These are phyloP conservation scores for Termitomyces heimii DNA, from an alignment of 768 basidiomycete genomes.

Conservation along the genomic window DNA sequence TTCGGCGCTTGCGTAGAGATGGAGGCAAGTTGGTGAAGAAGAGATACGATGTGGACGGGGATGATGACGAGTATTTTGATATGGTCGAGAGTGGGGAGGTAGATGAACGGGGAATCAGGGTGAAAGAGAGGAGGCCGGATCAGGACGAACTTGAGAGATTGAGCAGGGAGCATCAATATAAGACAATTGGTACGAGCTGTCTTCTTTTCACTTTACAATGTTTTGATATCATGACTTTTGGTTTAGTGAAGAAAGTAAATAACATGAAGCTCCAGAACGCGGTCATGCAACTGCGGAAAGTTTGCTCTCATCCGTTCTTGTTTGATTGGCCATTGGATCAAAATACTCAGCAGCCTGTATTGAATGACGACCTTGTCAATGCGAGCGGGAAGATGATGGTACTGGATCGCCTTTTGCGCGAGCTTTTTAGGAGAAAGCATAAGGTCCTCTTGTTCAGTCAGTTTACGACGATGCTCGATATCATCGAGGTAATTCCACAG, in stretches of 20 bases:
- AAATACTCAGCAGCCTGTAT: conserved; percentile 49
- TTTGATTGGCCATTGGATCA: conserved; percentile 80
- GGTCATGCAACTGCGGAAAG: conserved; percentile 97
- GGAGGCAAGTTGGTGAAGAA: conserved; percentile 29
- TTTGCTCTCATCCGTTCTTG: conserved; percentile 88
- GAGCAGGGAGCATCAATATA: conserved; percentile 51
- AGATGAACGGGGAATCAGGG: conserved; percentile 24
- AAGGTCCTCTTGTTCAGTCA: conserved; percentile 89
- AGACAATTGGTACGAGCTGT: conserved; percentile 48
- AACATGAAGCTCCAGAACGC: conserved; percentile 92
- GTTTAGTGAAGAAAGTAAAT: conserved; percentile 74
- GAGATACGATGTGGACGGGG: conserved; percentile 51
- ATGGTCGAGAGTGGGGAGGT: conserved; percentile 47
- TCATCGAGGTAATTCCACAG: conserved; percentile 66
- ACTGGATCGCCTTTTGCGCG: conserved; percentile 80
- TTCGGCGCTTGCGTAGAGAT: conserved; percentile 28
- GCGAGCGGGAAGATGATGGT: conserved; percentile 98
- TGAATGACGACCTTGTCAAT: conserved; percentile 78
- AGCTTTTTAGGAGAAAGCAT: conserved; percentile 72
- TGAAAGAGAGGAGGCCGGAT: conserved; percentile 22
- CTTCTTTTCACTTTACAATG: neutral
- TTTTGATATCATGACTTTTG: neutral
- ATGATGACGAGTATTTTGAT: conserved; percentile 64
- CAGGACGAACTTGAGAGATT: conserved; percentile 42
- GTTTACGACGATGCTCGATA: conserved; percentile 94